phyloP scores from a whole-genome alignment of 1,284 basidiomycete genomes.

The Kalmanozyma brasiliensis region DNA sequence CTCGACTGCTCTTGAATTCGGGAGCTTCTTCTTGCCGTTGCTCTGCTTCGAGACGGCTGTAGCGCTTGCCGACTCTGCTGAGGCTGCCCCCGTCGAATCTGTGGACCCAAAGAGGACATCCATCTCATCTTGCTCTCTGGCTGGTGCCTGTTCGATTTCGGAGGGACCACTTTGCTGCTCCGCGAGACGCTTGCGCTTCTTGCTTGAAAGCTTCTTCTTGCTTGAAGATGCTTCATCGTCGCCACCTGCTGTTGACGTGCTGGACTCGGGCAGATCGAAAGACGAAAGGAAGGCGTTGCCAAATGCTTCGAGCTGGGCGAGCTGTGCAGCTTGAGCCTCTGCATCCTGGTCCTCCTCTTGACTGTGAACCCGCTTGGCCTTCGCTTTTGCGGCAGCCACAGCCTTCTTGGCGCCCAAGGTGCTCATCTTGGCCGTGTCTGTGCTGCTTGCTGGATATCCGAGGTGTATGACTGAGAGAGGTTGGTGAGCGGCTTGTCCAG shows the following conservation, averaged over 20 bases:
- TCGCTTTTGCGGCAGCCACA: conserved; percentile 13
- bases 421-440: conserved; percentile 12
- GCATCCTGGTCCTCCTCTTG: conserved; percentile 1
- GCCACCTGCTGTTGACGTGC: not conserved
- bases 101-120: conserved; percentile 29
- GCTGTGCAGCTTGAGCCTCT: conserved; percentile 13
- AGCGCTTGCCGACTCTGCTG: not conserved
- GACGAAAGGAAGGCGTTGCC: conserved; percentile 45
- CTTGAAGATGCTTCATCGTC: not conserved
- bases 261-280: conserved; percentile 21
- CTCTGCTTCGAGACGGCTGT: conserved; percentile 5
- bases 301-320: conserved; percentile 43
- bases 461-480: not conserved
- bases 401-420: not conserved
- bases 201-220: conserved; percentile 27
- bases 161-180: conserved; percentile 7
- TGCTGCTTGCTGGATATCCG: not conserved
- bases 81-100: not conserved
- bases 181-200: conserved; percentile 36
- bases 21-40: conserved; percentile 17
- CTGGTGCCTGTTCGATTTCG: conserved; percentile 1
- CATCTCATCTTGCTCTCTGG: conserved; percentile 31
- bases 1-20: conserved; percentile 25
- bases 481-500: not conserved
- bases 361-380: not conserved